Base-by-base conservation (phyloP, 129 eudicot species). In the Lactuca saligna region DNA sequence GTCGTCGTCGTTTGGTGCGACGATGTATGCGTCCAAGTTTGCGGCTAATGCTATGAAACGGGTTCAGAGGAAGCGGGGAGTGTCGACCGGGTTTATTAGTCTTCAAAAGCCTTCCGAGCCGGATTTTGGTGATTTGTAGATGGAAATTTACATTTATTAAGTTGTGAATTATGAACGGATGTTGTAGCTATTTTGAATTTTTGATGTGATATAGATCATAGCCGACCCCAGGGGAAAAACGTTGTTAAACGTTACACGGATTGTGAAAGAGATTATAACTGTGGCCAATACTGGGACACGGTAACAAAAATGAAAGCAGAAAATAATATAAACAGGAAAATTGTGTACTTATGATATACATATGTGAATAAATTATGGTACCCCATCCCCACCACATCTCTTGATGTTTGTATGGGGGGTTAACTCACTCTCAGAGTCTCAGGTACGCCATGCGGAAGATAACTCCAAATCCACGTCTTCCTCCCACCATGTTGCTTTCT, bases 401-500 rank as follows among this genome's bases (percentile, higher is more conserved):
- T 60, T 16, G 14, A 17, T 41, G 63, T 41, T 41, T 53, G 63
- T 61, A 67, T 37, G 4, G 38, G 38, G 56, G 60, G 33, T 37
- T n/a, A 66, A 25, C 29, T 25, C 29, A 25, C 29, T 25, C 29
- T 25, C 29, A 25, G 29, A 25, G 29, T 25, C 55, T 93, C 85
- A 93, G 85, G 66, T 87, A 75, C 99, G 95, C 99, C 99, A 93
- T 69, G 85, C 97, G 31, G 99, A 80, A 75, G 91, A 88, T 57
- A 81, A 59, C 73, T 93, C 99, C 74, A 84, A 57, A 0, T 89
- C 99, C 15, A 82, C 81, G 5, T 85, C 95, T 79, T 89, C 97
- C 75, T 93, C 99, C 97, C 97, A 93, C 99, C 99, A 93, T 35
- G 99, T 93, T 14, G 90, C 79, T 29, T 57, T 84, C 97, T 93